Conservation (phyloP, 352 stramenopile genomes). For the Thraustotheca clavata region DNA sequence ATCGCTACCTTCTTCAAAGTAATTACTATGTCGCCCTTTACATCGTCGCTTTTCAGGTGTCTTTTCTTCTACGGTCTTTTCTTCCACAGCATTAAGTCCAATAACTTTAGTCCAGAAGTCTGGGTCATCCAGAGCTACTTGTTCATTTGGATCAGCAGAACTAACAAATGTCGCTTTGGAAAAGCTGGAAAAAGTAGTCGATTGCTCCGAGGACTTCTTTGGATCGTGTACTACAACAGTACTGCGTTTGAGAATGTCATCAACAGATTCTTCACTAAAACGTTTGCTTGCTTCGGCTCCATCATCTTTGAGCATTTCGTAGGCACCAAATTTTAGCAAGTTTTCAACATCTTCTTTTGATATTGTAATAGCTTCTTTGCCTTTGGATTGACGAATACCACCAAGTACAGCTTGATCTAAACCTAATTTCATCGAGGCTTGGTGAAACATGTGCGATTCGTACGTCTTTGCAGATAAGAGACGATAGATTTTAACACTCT, state of each 20-base stretch:
- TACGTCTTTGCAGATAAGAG: conserved; percentile 89
- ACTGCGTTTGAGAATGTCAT: conserved; percentile 93
- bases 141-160: conserved; percentile 71
- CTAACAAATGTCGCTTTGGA: conserved; percentile 91
- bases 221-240: conserved; percentile 83
- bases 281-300: conserved; percentile 90
- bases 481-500: conserved; percentile 90
- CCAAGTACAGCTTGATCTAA: conserved; percentile 87
- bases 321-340: conserved; percentile 89
- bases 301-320: conserved; percentile 91
- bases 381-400: conserved; percentile 48
- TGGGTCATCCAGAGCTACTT: conserved; percentile 88
- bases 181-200: conserved; percentile 78
- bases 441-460: conserved; percentile 91
- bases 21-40: conserved; percentile 20
- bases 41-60: conserved; percentile 66
- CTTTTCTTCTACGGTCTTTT: conserved; percentile 54
- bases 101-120: conserved; percentile 94
- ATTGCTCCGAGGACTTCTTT: conserved; percentile 35
- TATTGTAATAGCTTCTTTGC: conserved; percentile 29
- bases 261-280: conserved; percentile 97
- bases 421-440: conserved; percentile 87
- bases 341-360: conserved; percentile 89
- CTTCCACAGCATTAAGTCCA: conserved; percentile 61
- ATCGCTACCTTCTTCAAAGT: not conserved